Evolutionary conservation across 2,329 filamentous ascomycete genomes (phyloP).

Genomic region (Colletotrichum sublineola): DNA sequence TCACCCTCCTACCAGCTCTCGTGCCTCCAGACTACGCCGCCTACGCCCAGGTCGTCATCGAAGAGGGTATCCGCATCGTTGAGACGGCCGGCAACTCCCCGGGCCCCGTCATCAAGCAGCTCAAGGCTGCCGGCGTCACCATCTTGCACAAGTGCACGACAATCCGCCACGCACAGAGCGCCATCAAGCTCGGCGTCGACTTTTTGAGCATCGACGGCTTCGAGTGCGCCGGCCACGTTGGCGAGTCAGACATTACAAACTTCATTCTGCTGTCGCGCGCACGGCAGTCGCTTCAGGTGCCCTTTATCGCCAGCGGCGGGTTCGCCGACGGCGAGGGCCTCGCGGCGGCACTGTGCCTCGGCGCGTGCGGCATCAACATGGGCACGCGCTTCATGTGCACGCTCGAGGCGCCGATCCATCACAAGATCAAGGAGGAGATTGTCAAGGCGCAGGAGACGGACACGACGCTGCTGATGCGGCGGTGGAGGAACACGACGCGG

Average conservation of each 20-base stretch:
- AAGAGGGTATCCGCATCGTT: conserved; percentile 91
- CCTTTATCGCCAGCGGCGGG: conserved; percentile 95
- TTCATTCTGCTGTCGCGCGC: conserved; percentile 89
- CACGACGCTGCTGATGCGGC: conserved; percentile 86
- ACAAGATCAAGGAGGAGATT: conserved; percentile 94
- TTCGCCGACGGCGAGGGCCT: conserved; percentile 96
- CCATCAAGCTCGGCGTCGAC: conserved; percentile 94
- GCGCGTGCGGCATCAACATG: conserved; percentile 98
- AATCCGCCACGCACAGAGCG: conserved; percentile 91
- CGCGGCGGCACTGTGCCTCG: conserved; percentile 89
- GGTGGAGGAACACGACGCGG: conserved; percentile 93
- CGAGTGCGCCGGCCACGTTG: conserved; percentile 93
- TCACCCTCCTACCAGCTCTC: conserved; percentile 91
- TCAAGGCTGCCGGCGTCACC: conserved; percentile 83
- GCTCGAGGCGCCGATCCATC: conserved; percentile 90
- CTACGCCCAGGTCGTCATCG: conserved; percentile 92
- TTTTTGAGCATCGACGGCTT: conserved; percentile 98
- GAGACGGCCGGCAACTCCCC: conserved; percentile 93
- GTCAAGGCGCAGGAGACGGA: conserved; percentile 90
- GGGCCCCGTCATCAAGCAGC: conserved; percentile 87
- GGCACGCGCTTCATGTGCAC: conserved; percentile 98
- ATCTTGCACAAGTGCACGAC: conserved; percentile 98
- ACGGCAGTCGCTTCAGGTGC: conserved; percentile 84
- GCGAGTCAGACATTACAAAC: conserved; percentile 89
- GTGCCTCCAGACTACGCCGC: conserved; percentile 92